Evolutionary conservation across 192 early-diverging fungal species (phyloP).

Genomic region (Pecoramyces ruminantium): DNA sequence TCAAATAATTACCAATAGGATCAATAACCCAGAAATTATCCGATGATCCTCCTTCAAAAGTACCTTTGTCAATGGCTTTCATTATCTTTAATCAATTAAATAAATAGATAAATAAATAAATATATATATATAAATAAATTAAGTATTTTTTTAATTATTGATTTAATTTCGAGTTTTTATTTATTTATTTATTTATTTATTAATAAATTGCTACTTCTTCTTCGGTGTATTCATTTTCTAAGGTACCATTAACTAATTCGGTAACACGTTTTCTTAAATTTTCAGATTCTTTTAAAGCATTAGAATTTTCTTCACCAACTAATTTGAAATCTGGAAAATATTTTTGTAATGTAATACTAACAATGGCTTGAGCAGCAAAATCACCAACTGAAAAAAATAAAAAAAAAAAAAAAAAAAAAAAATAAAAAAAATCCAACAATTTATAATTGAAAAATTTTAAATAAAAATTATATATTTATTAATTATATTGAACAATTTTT

Average conservation of each 20-base stretch:
- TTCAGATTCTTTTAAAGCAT: conserved; percentile 58
- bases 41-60: conserved; percentile 52
- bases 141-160: too few species aligned
- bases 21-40: conserved; percentile 51
- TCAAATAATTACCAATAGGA: conserved; percentile 23
- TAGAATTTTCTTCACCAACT: conserved; percentile 89
- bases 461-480: background rate
- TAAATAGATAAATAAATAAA: too few species aligned
- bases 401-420: too few species aligned
- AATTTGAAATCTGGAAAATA: conserved; percentile 78
- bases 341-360: conserved; percentile 59
- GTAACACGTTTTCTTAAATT: conserved; percentile 63
- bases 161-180: background rate
- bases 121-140: too few species aligned
- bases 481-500: too few species aligned
- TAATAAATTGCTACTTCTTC: too few species aligned
- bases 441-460: too few species aligned
- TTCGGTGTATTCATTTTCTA: conserved; percentile 31
- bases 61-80: conserved; percentile 79
- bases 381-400: conserved; percentile 94
- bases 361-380: conserved; percentile 86
- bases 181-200: background rate
- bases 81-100: conserved; percentile 31
- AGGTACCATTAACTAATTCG: conserved; percentile 56
- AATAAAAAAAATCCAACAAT: too few species aligned